These are phyloP conservation scores for Lipomyces anomalus DNA, from an alignment of 805 yeast genomes.

Conservation along the genomic window DNA sequence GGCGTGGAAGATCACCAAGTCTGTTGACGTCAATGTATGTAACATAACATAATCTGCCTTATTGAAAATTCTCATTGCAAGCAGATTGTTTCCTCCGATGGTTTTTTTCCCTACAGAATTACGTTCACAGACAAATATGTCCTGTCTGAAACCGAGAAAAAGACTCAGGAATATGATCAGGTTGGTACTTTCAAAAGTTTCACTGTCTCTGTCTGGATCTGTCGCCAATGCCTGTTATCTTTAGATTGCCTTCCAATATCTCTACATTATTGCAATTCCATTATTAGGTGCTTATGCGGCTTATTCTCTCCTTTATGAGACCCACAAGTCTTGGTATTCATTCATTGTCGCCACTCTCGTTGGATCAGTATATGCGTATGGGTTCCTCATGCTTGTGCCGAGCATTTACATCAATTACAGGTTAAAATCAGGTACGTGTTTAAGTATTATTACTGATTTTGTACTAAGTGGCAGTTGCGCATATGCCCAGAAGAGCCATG, in stretches of 20 bases:
- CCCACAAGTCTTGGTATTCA: slow-evolving; percentile 42
- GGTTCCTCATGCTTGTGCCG: slow-evolving; percentile 39
- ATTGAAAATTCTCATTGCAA: not conserved
- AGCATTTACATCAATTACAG: slow-evolving; percentile 40
- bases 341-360: slow-evolving; percentile 38
- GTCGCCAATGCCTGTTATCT: no score
- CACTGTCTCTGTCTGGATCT: no score
- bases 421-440: slow-evolving; percentile 32
- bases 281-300: slow-evolving; percentile 35
- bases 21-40: slow-evolving; percentile 29
- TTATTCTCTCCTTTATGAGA: slow-evolving; percentile 37
- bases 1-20: slow-evolving; percentile 41
- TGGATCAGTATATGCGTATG: slow-evolving; percentile 41
- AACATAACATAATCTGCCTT: no score
- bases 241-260: slow-evolving; percentile 38
- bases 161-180: slow-evolving; percentile 39
- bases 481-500: slow-evolving; percentile 40
- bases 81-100: slow-evolving; percentile 19
- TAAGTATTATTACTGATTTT: not conserved
- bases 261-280: slow-evolving; percentile 37
- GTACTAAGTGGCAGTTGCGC: slow-evolving; percentile 32
- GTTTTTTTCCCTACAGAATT: slow-evolving; percentile 25
- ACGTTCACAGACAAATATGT: slow-evolving; percentile 34
- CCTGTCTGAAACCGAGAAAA: slow-evolving; percentile 36
- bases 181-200: no score